A percentile compares a stretch with the other conserved stretches of the same genome.
These are phyloP conservation scores for Gossypium australe DNA, from an alignment of 345 rosid species.

Conservation along the genomic window DNA sequence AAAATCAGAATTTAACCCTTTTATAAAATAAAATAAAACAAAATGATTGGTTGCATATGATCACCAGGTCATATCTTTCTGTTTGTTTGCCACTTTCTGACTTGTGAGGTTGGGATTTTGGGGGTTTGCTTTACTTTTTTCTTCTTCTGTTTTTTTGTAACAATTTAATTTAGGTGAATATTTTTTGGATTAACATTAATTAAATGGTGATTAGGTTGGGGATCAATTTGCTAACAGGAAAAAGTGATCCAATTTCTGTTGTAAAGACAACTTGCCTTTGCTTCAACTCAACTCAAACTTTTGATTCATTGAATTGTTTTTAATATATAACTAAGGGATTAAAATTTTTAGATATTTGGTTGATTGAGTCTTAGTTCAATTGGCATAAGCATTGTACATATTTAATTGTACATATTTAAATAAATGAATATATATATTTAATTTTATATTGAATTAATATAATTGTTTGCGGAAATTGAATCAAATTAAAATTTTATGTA, in stretches of 20 bases:
- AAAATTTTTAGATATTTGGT: too few species aligned
- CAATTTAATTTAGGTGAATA: not conserved
- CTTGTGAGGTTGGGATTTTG: not conserved
- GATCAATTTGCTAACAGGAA: not conserved
- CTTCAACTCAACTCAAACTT: not conserved
- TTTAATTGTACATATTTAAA: too few species aligned
- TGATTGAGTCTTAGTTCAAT: too few species aligned
- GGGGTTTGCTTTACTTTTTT: not conserved
- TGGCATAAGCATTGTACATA: accelerated
- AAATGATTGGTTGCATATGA: not conserved
- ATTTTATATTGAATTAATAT: too few species aligned
- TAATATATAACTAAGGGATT: too few species aligned
- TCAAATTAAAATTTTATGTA: too few species aligned
- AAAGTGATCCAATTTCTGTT: not conserved
- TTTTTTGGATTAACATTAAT: not conserved
- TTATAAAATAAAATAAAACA: not conserved
- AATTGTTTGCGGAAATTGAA: too few species aligned
- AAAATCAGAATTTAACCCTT: not conserved
- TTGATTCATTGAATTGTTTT: not conserved
- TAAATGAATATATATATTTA: too few species aligned
- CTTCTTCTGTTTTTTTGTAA: too few species aligned
- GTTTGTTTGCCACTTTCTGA: not conserved
- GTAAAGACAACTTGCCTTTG: not conserved
- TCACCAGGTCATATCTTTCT: constrained; percentile 3
- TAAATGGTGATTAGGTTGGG: not conserved